Evolutionary conservation across 805 yeast genomes (phyloP).

Genomic region (Hanseniaspora guilliermondii): DNA sequence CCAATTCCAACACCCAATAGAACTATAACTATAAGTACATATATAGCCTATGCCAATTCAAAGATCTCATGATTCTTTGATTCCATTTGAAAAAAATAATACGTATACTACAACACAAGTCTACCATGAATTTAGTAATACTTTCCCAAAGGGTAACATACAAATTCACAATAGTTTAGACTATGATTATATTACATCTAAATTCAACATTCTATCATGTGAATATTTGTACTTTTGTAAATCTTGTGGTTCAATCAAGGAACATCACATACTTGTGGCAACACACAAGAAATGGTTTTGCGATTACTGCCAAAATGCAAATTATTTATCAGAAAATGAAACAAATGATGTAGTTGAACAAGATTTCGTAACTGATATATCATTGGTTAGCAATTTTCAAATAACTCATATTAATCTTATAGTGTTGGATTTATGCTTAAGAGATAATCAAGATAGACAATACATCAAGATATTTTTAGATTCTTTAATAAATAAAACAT

Average conservation of each 20-base stretch:
- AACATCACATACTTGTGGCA: not conserved
- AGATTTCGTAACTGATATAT: not conserved
- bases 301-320: slow-evolving; percentile 10
- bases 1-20: too few relatives aligned
- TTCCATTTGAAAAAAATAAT: slow-evolving; percentile 2
- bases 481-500: not conserved
- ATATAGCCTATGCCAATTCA: not conserved
- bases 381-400: not conserved
- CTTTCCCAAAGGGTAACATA: slow-evolving; percentile 11
- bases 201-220: not conserved
- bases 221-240: not conserved
- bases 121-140: not conserved
- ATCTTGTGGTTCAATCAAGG: not conserved
- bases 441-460: slow-evolving; percentile 1
- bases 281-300: slow-evolving; percentile 9
- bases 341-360: not conserved
- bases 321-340: not conserved
- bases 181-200: not conserved
- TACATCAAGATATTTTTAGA: not conserved
- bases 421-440: slow-evolving; percentile 4
- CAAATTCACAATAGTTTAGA: not conserved
- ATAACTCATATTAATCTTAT: not conserved
- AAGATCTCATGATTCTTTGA: not conserved
- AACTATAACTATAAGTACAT: too few relatives aligned
- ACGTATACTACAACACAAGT: not conserved